These are phyloP conservation scores for Noccaea caerulescens DNA, from an alignment of 345 rosid genomes.

Conservation along the genomic window DNA sequence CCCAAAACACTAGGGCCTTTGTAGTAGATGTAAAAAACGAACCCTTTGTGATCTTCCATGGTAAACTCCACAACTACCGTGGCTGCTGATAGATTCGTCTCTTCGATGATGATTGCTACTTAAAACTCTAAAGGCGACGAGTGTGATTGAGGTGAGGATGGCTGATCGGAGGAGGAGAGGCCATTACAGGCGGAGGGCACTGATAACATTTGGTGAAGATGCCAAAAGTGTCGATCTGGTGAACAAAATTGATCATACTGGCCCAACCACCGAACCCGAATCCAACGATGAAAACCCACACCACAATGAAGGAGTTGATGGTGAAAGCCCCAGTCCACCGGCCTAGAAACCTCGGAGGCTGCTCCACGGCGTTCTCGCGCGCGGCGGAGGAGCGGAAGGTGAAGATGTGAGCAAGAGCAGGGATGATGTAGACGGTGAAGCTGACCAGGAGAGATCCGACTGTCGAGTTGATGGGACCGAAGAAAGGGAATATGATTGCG, in stretches of 20 bases:
- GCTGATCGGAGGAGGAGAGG: slow-evolving; percentile 37
- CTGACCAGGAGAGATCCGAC: slow-evolving; percentile 97
- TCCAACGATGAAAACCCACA: slow-evolving; percentile 91
- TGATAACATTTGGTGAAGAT: slow-evolving; percentile 96
- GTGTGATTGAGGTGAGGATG: slow-evolving; percentile 52
- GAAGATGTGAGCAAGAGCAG: slow-evolving; percentile 88
- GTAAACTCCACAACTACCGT: too few relatives aligned
- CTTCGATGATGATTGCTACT: background rate
- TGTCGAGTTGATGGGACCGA: slow-evolving; percentile 96
- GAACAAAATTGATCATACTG: slow-evolving; percentile 77
- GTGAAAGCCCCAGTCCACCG: slow-evolving; percentile 87
- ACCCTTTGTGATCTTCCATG: background rate
- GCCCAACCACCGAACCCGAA: slow-evolving; percentile 99
- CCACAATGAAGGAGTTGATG: slow-evolving; percentile 76
- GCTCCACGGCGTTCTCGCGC: slow-evolving; percentile 97
- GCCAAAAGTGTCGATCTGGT: slow-evolving; percentile 95
- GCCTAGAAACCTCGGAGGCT: slow-evolving; percentile 75
- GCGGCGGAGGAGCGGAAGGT: slow-evolving; percentile 86
- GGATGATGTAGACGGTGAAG: slow-evolving; percentile 99
- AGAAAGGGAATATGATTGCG: slow-evolving; percentile 93
- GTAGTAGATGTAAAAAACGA: background rate
- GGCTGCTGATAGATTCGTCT: background rate
- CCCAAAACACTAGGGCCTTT: background rate
- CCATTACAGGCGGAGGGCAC: slow-evolving; percentile 55
- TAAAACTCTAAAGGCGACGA: slow-evolving; percentile 47